Percentiles rank a stretch among this genome's conserved stretches.
Evolutionary conservation across 2,329 filamentous ascomycete genomes (phyloP).

Genomic region (Colletotrichum filicis): DNA sequence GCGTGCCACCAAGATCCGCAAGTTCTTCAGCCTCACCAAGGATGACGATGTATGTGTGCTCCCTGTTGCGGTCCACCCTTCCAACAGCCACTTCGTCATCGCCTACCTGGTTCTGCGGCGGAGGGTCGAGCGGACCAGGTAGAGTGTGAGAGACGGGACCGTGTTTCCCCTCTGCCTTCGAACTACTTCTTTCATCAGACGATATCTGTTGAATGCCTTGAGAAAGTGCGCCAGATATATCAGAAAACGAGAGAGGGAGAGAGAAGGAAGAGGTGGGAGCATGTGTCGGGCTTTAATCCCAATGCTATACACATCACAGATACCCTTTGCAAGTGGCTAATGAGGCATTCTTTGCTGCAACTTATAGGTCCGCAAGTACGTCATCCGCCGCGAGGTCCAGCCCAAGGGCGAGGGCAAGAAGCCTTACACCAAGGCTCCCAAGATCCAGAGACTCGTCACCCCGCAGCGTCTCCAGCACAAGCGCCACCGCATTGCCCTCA

Average conservation of each 20-base stretch:
- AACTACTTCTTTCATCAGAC: slow-evolving; percentile 8
- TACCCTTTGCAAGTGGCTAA: slow-evolving; percentile 45
- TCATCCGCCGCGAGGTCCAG: slow-evolving; percentile 98
- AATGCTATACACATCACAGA: slow-evolving; percentile 14
- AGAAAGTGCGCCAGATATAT: slow-evolving; percentile 23
- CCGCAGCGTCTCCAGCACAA: slow-evolving; percentile 99
- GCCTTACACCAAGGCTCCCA: slow-evolving; percentile 99
- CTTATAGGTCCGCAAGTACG: slow-evolving; percentile 95
- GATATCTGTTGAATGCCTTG: slow-evolving; percentile 35
- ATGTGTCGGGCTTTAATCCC: slow-evolving; percentile 26
- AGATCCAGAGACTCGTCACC: slow-evolving; percentile 99
- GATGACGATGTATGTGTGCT: slow-evolving; percentile 96
- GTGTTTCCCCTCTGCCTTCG: slow-evolving; percentile 25
- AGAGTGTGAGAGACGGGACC: slow-evolving; percentile 67
- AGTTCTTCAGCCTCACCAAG: slow-evolving; percentile 99
- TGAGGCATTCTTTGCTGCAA: slow-evolving; percentile 39
- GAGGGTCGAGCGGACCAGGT: slow-evolving; percentile 58
- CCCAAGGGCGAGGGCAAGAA: slow-evolving; percentile 98
- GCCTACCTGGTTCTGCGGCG: slow-evolving; percentile 71
- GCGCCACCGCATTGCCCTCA: slow-evolving; percentile 97
- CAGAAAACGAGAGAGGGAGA: neutral
- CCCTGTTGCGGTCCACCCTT: slow-evolving; percentile 48
- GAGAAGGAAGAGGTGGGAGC: neutral
- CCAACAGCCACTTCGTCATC: slow-evolving; percentile 69
- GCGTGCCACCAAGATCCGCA: slow-evolving; percentile 99